Evolutionary conservation across 2,329 filamentous ascomycete species (phyloP), one percentile per base, ranked within the genome.

Genomic region (Colletotrichum sp.): DNA sequence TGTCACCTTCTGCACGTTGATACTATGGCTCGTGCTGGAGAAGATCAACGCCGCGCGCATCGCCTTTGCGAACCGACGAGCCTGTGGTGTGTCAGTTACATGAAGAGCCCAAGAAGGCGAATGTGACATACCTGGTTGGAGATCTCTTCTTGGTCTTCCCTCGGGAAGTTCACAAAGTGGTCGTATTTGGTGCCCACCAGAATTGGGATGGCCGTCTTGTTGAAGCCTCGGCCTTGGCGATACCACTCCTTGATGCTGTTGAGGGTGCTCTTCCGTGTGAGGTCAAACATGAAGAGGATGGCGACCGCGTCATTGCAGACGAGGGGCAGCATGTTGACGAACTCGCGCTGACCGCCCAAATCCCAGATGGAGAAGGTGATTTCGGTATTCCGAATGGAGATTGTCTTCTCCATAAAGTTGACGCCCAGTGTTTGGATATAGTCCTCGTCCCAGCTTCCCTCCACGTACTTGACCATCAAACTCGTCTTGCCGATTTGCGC

Each of bases 241-340:
- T 99, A 99, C 97, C 97, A 99, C 85, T 99, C 97, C 89, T 99
- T 99, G 89, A 99, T 99, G 82, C 95, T 98, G 88, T 99, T 99
- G 80, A 99, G 89, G 0, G 97, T 99, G 87, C 96, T 98, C 90
- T 99, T 99, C 80, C 97, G 92, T 34, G 97, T 99, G 79, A 99
- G 89, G 85, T 99, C 97, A 85, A 99, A 99, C 97, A 99, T 99
- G 92, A 99, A 99, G 57, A 99, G 90, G 79, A 99, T 99, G 67
- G 97, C 97, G 36, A 99, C 97, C 10, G 97, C 97, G 82, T 99
- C 97, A 85, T 99, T 99, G 90, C 97, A 99, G 76, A 99, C 97
- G n/a, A 99, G 91, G 26, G 97, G 97, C 77, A 99, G 89, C 97
- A 99, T 99, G 89, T 99, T 99, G 86, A 99, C 97, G 83, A 99